Conservation (phyloP, 2,329 filamentous ascomycete genomes). For the Xylaria sp. region DNA sequence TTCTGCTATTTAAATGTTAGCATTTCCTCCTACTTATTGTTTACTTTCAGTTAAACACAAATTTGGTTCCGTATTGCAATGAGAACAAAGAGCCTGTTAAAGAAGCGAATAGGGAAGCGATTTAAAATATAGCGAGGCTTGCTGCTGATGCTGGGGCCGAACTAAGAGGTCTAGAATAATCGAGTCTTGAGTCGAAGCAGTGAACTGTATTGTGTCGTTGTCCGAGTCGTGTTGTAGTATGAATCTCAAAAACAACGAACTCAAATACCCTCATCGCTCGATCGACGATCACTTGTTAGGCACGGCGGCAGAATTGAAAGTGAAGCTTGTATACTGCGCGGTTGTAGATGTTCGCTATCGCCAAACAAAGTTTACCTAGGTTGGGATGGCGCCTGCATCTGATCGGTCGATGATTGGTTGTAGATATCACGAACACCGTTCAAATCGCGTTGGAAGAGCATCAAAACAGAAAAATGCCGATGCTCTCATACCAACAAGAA, state of each 20-base stretch:
- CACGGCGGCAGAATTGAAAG: not conserved
- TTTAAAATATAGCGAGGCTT: too few species aligned
- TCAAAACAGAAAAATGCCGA: not conserved
- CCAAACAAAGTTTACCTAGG: too few species aligned
- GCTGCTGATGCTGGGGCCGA: too few species aligned
- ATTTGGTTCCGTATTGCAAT: not conserved
- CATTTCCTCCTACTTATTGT: not conserved
- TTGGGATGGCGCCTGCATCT: too few species aligned
- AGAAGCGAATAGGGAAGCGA: too few species aligned
- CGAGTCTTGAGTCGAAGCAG: not conserved
- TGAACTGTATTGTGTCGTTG: not conserved
- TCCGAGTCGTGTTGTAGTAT: not conserved
- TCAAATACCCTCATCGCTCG: not conserved
- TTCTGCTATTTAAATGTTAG: constrained; percentile 20
- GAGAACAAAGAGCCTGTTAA: too few species aligned
- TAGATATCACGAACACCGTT: not conserved
- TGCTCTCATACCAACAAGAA: not conserved
- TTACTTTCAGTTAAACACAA: not conserved
- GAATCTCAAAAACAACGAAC: not conserved
- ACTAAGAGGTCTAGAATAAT: not conserved
- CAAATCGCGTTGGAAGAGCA: not conserved
- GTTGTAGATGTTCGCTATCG: too few species aligned
- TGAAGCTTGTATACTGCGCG: too few species aligned
- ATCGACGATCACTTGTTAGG: not conserved
- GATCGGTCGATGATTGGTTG: not conserved